Base-by-base conservation (phyloP, 768 basidiomycete species). In the Pisolithus albus region DNA sequence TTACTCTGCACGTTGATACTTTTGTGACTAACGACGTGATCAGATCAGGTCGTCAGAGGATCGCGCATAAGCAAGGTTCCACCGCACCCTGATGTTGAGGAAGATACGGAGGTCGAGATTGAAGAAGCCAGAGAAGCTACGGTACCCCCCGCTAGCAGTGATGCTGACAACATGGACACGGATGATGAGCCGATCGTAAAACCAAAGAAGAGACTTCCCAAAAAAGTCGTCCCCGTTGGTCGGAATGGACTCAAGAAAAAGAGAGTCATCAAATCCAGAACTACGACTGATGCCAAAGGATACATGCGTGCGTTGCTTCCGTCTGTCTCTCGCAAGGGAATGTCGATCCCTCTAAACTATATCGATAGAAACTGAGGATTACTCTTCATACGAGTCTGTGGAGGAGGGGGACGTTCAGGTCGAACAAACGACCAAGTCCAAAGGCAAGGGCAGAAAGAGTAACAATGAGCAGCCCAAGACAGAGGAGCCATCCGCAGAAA, bases 321-420 rank as follows among this genome's bases (percentile, higher is more conserved):
- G 34, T 15, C 13, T 34, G 34, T 52, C 11, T 26, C 15, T n/a
- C 49, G 7, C 11, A 30, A 9, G 18, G 13, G 34, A 2, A 26
- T 46, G 32, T 48, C 36, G 53, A 30, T 32, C 21, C 57, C 49
- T 2, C 44, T 9, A 18, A 24, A 37, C 38, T 9, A 41, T 47
- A 13, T n/a, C 9, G n/a, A 1, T 56, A 91, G 89, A 79, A 15
- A 83, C 77, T 36, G 84, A 88, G 61, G 89, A 91, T 62, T 86
- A 87, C 62, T 86, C 86, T 7, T 81, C 80, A 16, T 91, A 87
- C 61, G 88, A 92, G 66, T 88, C 87, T 8, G 84, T 85, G 7
- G 85, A 82, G 51, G 75, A 83, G 51, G 75, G 82, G 26, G 80
- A 68, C 13, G 70, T 66, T 2, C 74, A 64, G 24, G 53, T 56